Evolutionary conservation across 2,329 filamentous ascomycete genomes (phyloP), one percentile per base, ranked within the genome.

Genomic region (Diaporthe citri): DNA sequence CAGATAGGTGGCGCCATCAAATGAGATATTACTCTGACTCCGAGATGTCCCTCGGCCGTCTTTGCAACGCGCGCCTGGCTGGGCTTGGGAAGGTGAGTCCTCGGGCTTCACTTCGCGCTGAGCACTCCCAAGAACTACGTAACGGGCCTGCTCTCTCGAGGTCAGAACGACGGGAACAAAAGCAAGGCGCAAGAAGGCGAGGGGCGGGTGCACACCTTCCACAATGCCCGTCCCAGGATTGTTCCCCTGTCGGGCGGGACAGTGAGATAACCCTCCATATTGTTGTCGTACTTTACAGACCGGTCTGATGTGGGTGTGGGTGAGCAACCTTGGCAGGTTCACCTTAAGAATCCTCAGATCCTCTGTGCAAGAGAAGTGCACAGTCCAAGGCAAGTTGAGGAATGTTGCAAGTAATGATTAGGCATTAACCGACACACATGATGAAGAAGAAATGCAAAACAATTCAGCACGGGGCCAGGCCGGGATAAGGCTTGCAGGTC

Each of bases 111-210:
- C 79, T 55, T 86, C 84, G 78, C 84, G 83, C 60, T 81, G 80
- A 41, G 82, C 77, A 73, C 80, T 80, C 73, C 90, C 90, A 74
- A 92, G 84, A 74, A 91, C 85, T 64, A 93, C 87, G 81, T 90
- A 92, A 82, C 91, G 90, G 80, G 87, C 79, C 90, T 92, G 80
- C 51, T 59, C 20, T 22, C 34, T 57, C 17, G 31, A 39, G 6
- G 67, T 74, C 51, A 75, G 75, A 39, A 46, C 6, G 25, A 25
- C 20, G n/a, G 15, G 7, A 55, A 31, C 36, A 43, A 69, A n/a
- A 25, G 55, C 39, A 25, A 57, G 43, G 48, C 34, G 12, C 43
- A 55, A 71, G 36, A 39, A n/a, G 76, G 74, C 59, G 59, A 51
- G 39, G 52, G 39, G 52, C n/a, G 20, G 28, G 13, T 60, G 76